Evolutionary conservation across 768 basidiomycete genomes (phyloP).

Genomic region (Rhizopogon salebrosus): DNA sequence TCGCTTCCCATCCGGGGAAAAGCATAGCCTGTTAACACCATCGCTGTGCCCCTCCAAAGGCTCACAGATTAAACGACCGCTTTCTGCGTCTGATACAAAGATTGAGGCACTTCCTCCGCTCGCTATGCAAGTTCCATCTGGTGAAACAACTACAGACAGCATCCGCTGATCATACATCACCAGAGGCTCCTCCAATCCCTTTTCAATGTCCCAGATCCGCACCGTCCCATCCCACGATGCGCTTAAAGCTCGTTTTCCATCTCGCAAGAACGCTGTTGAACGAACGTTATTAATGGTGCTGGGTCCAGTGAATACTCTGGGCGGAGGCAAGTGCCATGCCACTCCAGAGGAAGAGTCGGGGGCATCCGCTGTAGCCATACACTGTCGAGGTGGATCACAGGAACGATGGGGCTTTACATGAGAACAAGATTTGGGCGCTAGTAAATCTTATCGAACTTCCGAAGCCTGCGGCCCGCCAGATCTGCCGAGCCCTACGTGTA

Average conservation of each 20-base stretch:
- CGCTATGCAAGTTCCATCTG: not conserved
- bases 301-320: not conserved
- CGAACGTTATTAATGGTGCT: not conserved
- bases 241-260: not conserved
- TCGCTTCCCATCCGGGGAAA: conserved; percentile 36
- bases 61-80: not conserved
- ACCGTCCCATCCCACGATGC: not conserved
- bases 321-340: not conserved
- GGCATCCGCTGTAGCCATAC: not conserved
- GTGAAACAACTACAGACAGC: not conserved
- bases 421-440: not conserved
- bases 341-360: not conserved
- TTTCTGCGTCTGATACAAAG: conserved; percentile 9
- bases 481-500: too few species aligned
- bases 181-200: not conserved
- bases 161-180: not conserved
- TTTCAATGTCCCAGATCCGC: not conserved
- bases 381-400: not conserved
- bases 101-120: conserved; percentile 10
- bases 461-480: too few species aligned
- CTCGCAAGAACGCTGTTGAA: not conserved
- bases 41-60: not conserved
- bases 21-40: not conserved
- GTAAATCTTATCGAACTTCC: not conserved
- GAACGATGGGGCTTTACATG: too few species aligned